Evolutionary conservation across 371 early-diverging fungal species (phyloP).

Genomic region (Mortierella sp.): DNA sequence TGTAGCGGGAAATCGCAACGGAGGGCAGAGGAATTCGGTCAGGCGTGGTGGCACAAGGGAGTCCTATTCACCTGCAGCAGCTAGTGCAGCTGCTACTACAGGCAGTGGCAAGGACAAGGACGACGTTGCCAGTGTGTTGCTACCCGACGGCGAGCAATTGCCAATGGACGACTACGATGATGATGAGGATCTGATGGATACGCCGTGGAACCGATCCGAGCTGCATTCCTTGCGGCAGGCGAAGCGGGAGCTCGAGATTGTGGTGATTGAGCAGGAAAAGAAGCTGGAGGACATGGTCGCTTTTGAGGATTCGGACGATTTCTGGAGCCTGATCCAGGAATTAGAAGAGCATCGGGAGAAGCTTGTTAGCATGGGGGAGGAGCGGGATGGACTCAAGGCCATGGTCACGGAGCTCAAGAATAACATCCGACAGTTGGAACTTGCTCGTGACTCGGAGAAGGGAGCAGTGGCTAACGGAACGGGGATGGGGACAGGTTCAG

Average conservation of each 20-base stretch:
- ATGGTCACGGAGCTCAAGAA: slow-evolving; percentile 41
- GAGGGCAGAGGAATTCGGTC: not conserved
- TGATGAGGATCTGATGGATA: slow-evolving; percentile 37
- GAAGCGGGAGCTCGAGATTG: slow-evolving; percentile 60
- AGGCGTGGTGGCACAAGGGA: not conserved
- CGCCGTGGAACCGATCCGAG: slow-evolving; percentile 54
- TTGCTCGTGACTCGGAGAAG: slow-evolving; percentile 16
- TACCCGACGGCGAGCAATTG: slow-evolving; percentile 28
- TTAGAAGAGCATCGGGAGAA: slow-evolving; percentile 62
- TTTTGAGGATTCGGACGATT: slow-evolving; percentile 60
- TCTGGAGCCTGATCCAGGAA: slow-evolving; percentile 54
- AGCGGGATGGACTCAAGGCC: slow-evolving; percentile 32
- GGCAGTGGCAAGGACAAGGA: not conserved
- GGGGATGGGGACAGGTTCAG: too few relatives aligned
- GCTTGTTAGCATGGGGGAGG: slow-evolving; percentile 59
- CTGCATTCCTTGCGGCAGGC: slow-evolving; percentile 54
- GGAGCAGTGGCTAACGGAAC: too few relatives aligned
- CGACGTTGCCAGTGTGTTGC: slow-evolving; percentile 20
- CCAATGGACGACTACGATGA: slow-evolving; percentile 10
- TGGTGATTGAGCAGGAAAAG: slow-evolving; percentile 52
- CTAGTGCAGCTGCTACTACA: not conserved
- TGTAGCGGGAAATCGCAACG: not conserved
- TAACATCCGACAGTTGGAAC: slow-evolving; percentile 36
- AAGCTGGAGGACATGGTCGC: slow-evolving; percentile 56
- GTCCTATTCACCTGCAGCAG: not conserved